phyloP scores from a whole-genome alignment of 2,329 filamentous ascomycete species.

The Monosporascus sp. region DNA sequence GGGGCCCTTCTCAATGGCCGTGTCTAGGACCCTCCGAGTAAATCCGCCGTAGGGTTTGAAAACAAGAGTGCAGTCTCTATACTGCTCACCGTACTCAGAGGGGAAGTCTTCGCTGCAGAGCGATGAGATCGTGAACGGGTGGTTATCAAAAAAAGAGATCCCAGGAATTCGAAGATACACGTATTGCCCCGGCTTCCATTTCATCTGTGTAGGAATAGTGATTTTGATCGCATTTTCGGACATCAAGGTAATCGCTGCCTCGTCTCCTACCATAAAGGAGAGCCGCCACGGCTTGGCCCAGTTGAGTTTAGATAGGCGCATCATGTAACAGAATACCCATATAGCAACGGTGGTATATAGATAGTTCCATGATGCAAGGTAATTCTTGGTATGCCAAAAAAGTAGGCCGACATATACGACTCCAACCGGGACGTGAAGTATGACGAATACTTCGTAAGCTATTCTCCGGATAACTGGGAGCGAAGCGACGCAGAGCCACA shows the following conservation, averaged over 20 bases:
- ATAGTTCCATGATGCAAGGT: slow-evolving; percentile 83
- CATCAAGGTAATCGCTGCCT: slow-evolving; percentile 83
- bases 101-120: slow-evolving; percentile 91
- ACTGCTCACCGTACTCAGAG: slow-evolving; percentile 82
- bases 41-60: slow-evolving; percentile 92
- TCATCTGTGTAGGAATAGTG: slow-evolving; percentile 87
- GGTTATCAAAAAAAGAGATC: slow-evolving; percentile 85
- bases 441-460: slow-evolving; percentile 81
- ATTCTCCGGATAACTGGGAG: slow-evolving; percentile 69
- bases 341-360: slow-evolving; percentile 76
- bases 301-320: slow-evolving; percentile 80
- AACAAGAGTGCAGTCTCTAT: slow-evolving; percentile 82
- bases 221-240: slow-evolving; percentile 94
- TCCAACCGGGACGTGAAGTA: slow-evolving; percentile 76
- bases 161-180: slow-evolving; percentile 93
- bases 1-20: slow-evolving; percentile 76
- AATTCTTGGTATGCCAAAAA: slow-evolving; percentile 96
- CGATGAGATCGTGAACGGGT: slow-evolving; percentile 92
- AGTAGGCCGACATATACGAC: slow-evolving; percentile 76
- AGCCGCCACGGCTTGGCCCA: slow-evolving; percentile 77
- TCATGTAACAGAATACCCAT: slow-evolving; percentile 68
- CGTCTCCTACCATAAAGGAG: slow-evolving; percentile 83
- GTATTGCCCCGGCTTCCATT: slow-evolving; percentile 90
- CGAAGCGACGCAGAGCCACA: slow-evolving; percentile 80
- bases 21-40: slow-evolving; percentile 77